Conservation (phyloP, 805 yeast genomes). For the Candida palmyrensis region DNA sequence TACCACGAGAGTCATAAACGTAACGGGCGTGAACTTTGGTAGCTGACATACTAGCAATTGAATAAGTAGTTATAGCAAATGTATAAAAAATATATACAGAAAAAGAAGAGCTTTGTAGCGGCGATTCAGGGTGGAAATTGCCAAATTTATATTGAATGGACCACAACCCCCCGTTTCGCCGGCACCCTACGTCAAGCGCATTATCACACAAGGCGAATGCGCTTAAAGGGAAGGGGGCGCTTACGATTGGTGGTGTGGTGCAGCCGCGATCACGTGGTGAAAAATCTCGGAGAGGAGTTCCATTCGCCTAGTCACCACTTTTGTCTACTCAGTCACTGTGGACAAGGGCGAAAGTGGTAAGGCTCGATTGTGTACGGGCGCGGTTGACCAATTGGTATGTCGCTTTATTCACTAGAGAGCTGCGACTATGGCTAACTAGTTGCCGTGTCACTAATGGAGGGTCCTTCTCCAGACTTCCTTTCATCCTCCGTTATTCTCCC, state of each 20-base stretch:
- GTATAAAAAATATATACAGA: no score
- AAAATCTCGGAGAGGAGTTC: conserved; percentile 4
- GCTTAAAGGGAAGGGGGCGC: conserved; percentile 4
- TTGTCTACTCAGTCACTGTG: no score
- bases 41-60: conserved; percentile 8
- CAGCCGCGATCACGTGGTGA: conserved; percentile 3
- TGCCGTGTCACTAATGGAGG: no score
- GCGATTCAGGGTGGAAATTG: conserved; percentile 3
- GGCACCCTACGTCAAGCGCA: conserved; percentile 7
- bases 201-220: background rate
- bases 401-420: no score
- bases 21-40: conserved; percentile 11
- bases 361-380: no score
- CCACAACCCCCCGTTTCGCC: conserved; percentile 23
- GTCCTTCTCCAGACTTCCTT: no score
- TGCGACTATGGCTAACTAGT: no score
- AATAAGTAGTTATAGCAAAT: no score
- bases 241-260: conserved; percentile 3
- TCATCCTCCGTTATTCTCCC: no score
- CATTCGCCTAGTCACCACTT: background rate
- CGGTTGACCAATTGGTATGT: no score
- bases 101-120: no score
- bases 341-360: no score
- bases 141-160: conserved; percentile 11
- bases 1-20: conserved; percentile 20